phyloP scores from a whole-genome alignment of 306 rosid genomes.

The Vigna unguiculata region DNA sequence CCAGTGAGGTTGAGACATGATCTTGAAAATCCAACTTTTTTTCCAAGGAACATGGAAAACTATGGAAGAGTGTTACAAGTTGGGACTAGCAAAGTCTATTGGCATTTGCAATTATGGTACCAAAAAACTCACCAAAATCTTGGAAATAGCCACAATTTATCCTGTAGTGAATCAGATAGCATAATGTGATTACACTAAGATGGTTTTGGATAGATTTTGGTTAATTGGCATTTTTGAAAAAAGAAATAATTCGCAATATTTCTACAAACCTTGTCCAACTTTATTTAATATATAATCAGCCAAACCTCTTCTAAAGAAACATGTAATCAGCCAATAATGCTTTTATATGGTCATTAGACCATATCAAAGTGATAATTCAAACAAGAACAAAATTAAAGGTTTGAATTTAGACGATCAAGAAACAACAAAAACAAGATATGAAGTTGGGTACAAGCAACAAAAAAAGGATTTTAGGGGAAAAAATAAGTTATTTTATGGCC shows the following conservation, averaged over 20 bases:
- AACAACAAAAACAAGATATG: no score
- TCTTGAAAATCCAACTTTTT: constrained; percentile 42
- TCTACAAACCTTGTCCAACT: no score
- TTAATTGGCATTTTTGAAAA: no score
- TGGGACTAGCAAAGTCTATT: constrained; percentile 60
- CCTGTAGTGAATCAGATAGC: constrained; percentile 60
- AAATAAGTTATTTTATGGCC: no score
- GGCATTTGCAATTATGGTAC: constrained; percentile 57
- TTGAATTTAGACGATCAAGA: no score
- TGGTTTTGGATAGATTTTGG: no score
- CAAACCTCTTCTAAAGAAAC: not conserved
- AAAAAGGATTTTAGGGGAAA: no score
- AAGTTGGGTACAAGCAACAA: no score
- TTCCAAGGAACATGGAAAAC: constrained; percentile 60
- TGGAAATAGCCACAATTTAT: constrained; percentile 50
- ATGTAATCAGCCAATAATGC: not conserved
- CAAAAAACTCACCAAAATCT: constrained; percentile 52
- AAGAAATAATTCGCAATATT: no score
- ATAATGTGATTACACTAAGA: not conserved
- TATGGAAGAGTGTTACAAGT: constrained; percentile 57
- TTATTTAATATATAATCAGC: no score
- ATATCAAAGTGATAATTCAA: not conserved
- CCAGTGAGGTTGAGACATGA: constrained; percentile 61
- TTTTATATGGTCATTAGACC: not conserved
- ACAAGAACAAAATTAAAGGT: no score